Percentiles rank a stretch among this genome's conserved stretches.
phyloP scores from a whole-genome alignment of 1,284 basidiomycete genomes.

The Porphyrellus sp. region DNA sequence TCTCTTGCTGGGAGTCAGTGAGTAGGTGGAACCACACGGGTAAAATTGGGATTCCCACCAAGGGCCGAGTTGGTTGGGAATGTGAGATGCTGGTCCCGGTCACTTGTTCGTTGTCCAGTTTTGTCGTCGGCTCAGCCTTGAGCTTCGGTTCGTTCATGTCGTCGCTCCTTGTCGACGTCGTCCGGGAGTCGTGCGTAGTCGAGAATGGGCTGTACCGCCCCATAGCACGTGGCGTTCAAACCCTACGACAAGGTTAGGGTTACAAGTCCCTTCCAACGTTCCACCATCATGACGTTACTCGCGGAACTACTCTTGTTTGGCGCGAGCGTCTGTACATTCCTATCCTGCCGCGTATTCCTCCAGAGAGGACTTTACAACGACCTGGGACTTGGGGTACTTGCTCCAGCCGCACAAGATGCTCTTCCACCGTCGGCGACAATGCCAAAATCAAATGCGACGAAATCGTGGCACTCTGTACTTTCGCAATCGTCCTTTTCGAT shows the following conservation, averaged over 20 bases:
- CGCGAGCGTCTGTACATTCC: slow-evolving; percentile 44
- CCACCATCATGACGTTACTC: slow-evolving; percentile 22
- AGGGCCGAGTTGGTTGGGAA: slow-evolving; percentile 23
- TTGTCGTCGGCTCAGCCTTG: slow-evolving; percentile 35
- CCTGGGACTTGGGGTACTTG: slow-evolving; percentile 48
- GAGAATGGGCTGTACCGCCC: slow-evolving; percentile 5
- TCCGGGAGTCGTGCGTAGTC: not conserved
- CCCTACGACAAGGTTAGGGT: slow-evolving; percentile 34
- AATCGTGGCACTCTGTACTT: slow-evolving; percentile 49
- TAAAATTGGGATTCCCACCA: slow-evolving; percentile 17
- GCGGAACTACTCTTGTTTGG: slow-evolving; percentile 13
- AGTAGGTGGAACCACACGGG: not conserved
- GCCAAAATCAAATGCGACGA: slow-evolving; percentile 27
- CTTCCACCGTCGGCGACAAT: slow-evolving; percentile 44
- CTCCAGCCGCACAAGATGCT: slow-evolving; percentile 34
- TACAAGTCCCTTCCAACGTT: slow-evolving; percentile 3
- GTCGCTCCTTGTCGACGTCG: slow-evolving; percentile 17
- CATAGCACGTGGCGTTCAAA: slow-evolving; percentile 21
- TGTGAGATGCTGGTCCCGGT: slow-evolving; percentile 29
- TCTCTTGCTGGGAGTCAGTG: slow-evolving; percentile 42
- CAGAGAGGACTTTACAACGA: slow-evolving; percentile 55
- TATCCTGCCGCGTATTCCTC: slow-evolving; percentile 54
- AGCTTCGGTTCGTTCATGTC: slow-evolving; percentile 33
- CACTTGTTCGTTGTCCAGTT: slow-evolving; percentile 33
- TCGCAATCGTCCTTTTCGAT: slow-evolving; percentile 57